Evolutionary conservation across 2,329 filamentous ascomycete species (phyloP).

Genomic region (Dactylellina parvicollis): DNA sequence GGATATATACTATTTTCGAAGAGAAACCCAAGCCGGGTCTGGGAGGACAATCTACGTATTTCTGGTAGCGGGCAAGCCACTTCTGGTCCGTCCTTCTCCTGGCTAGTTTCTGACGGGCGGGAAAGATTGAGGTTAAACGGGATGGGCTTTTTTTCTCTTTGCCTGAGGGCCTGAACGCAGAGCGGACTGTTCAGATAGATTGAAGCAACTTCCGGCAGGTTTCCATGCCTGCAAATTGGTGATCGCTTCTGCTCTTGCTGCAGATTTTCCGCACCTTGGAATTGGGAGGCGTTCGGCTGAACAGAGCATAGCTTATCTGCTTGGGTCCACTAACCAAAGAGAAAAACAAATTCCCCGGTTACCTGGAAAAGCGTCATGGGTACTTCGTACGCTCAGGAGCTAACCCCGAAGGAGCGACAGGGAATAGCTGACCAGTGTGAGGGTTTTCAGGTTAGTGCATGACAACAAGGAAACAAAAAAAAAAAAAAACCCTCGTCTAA

Average conservation of each 20-base stretch:
- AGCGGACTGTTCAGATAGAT: conserved; percentile 31
- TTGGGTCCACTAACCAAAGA: conserved; percentile 10
- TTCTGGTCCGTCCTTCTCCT: conserved; percentile 36
- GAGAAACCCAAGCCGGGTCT: conserved; percentile 13
- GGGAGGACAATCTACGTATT: conserved; percentile 35
- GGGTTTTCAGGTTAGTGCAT: conserved; percentile 32
- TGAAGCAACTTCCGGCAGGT: conserved; percentile 44
- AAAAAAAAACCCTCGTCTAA: conserved; percentile 41
- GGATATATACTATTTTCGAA: conserved; percentile 50
- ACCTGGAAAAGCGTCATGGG: conserved; percentile 11
- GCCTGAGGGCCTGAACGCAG: conserved; percentile 52
- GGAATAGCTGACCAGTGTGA: conserved; percentile 25
- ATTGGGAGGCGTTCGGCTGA: conserved; percentile 38
- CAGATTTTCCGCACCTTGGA: conserved; percentile 53
- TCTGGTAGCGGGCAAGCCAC: conserved; percentile 53
- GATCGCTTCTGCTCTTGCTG: conserved; percentile 46
- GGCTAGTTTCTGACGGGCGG: conserved; percentile 48
- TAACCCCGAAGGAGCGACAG: conserved; percentile 14
- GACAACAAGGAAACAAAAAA: neutral
- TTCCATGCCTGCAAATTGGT: conserved; percentile 39
- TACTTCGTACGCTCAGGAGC: neutral
- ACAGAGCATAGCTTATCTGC: conserved; percentile 46
- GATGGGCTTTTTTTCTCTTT: conserved; percentile 53
- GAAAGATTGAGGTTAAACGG: conserved; percentile 52
- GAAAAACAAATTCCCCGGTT: conserved; percentile 31